Base-by-base conservation (phyloP, 768 basidiomycete species). In the Lactifluus rugatus region DNA sequence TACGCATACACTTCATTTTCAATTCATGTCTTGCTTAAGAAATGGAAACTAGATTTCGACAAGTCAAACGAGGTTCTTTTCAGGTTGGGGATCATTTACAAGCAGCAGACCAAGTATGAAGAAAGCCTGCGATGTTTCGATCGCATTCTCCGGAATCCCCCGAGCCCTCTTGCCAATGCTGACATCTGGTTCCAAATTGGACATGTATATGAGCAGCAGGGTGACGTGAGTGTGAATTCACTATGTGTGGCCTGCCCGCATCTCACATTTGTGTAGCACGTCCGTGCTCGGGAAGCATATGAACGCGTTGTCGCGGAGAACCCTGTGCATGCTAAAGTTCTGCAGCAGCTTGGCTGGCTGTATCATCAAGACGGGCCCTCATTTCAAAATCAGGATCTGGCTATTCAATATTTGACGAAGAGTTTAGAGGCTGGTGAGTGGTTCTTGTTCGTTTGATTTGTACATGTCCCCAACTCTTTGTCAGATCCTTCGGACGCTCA, bases 121-220 rank as follows among this genome's bases (percentile, higher is more conserved):
- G 89, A 93, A 13, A 89, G 85, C 11, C 78, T 99, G 2, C 80
- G 81, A 54, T 98, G 96, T 74, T 98, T 98, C 75, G 90, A 94
- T 68, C 90, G 90, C 68, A 98, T 99, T 62, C 84, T 98, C 53
- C 88, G 89, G 61, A 94, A 90, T 67, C 96, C 96, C 3, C 96
- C 95, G 34, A 87, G 84, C 62, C 96, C 96, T 2, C 84, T 99
- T 32, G 95, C 94, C 16, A 89, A 94, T 65, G 89, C 93, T 56
- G 96, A 99, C 65, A 98, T 99, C 63, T 98, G 94, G 93, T 98
- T 98, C 82, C 96, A 99, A 74, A 96, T 99, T 60, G 96, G 96
- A 2, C 96, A 98, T 68, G 95, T 98, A 19, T 93, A 90, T 66
- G 96, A 98, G 72, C 94, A 96, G 69, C 91, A 95, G 71, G 88